phyloP scores from a whole-genome alignment of 2,329 filamentous ascomycete species.

The Mariannaea elegans region DNA sequence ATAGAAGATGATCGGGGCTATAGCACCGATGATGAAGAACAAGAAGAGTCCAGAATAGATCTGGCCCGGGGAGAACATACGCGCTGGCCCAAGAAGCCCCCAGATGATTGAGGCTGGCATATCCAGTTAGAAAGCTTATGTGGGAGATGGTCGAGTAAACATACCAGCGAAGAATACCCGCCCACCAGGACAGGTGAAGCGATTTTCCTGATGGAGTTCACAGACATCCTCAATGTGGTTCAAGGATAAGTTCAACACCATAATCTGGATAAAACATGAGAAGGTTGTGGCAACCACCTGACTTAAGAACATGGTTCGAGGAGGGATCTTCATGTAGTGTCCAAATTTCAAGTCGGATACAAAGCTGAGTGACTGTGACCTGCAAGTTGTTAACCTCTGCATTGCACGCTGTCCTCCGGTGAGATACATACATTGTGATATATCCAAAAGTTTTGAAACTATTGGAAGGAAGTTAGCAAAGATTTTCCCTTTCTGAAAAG shows the following conservation, averaged over 20 bases:
- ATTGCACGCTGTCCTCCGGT: neutral
- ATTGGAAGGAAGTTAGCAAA: slow-evolving; percentile 1
- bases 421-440: slow-evolving; percentile 61
- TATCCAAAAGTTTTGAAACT: slow-evolving; percentile 72
- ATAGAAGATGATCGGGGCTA: slow-evolving; percentile 62
- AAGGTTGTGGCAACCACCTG: slow-evolving; percentile 73
- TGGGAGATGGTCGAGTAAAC: slow-evolving; percentile 10
- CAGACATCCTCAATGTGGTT: slow-evolving; percentile 72
- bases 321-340: slow-evolving; percentile 78
- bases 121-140: slow-evolving; percentile 14
- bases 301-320: slow-evolving; percentile 71
- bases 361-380: slow-evolving; percentile 70
- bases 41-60: slow-evolving; percentile 68
- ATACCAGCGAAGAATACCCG: slow-evolving; percentile 70
- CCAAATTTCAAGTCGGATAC: slow-evolving; percentile 74
- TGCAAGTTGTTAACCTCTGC: slow-evolving; percentile 26
- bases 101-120: slow-evolving; percentile 69
- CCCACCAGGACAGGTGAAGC: slow-evolving; percentile 71
- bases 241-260: slow-evolving; percentile 70
- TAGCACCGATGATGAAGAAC: slow-evolving; percentile 67
- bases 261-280: slow-evolving; percentile 72
- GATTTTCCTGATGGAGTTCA: slow-evolving; percentile 61
- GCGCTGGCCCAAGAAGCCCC: slow-evolving; percentile 71
- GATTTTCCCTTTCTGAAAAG: neutral
- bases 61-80: slow-evolving; percentile 70